Evolutionary conservation across 2,329 filamentous ascomycete genomes (phyloP).

Genomic region (Fusarium sp.): DNA sequence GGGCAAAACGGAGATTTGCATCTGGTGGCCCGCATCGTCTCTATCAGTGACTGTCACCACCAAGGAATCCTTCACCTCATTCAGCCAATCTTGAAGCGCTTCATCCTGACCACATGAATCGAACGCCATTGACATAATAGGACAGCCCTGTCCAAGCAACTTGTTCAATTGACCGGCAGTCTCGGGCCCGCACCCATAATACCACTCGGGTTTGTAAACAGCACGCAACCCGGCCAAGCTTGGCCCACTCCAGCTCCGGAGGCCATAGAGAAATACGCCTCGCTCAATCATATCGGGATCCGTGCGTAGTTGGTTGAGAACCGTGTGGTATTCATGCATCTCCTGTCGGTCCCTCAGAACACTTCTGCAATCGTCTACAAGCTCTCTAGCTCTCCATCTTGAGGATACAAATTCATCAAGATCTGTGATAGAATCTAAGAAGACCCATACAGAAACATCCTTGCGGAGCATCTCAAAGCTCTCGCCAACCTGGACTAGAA

Average conservation of each 20-base stretch:
- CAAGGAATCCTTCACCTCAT: neutral
- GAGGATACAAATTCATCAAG: neutral
- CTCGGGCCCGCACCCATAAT: neutral
- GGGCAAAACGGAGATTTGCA: neutral
- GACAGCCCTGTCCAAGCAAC: accelerated
- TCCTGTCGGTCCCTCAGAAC: neutral
- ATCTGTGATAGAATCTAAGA: neutral
- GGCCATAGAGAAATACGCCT: neutral
- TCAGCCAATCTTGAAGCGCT: neutral
- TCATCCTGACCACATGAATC: neutral
- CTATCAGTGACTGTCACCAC: neutral
- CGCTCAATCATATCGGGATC: neutral
- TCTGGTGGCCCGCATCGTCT: slow-evolving; percentile 2
- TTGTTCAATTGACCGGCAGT: neutral
- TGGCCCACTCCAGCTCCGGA: neutral
- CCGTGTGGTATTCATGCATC: neutral
- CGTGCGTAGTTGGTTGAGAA: neutral
- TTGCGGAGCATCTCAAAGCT: neutral
- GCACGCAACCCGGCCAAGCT: neutral
- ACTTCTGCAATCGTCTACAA: neutral
- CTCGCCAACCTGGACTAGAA: neutral
- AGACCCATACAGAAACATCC: neutral
- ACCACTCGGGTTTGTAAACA: neutral
- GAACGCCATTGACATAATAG: neutral
- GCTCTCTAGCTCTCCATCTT: neutral